Conservation (phyloP, 2,329 filamentous ascomycete genomes). For the Anisogramma anomala region DNA sequence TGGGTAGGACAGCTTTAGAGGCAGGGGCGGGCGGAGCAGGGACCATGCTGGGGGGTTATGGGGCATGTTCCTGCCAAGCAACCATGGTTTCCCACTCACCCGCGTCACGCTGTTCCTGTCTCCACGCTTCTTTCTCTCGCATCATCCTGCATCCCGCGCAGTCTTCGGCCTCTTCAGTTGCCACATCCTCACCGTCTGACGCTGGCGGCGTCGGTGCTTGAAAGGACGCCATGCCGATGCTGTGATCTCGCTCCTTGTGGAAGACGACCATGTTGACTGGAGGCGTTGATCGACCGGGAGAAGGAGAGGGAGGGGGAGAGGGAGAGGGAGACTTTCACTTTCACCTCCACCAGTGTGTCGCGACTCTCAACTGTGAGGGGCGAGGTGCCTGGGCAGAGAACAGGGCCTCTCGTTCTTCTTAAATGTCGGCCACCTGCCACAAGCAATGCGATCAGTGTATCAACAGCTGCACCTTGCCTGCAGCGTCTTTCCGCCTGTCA, state of each 20-base stretch:
- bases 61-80: no score
- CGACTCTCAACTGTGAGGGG: no score
- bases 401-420: not conserved
- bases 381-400: no score
- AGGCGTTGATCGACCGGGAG: not conserved
- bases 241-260: no score
- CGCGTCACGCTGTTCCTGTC: slow-evolving; percentile 3
- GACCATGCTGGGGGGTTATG: not conserved
- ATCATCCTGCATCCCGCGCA: slow-evolving; percentile 10
- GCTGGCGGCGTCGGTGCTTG: slow-evolving; percentile 12
- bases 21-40: no score
- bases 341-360: not conserved
- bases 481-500: no score
- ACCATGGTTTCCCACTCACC: no score
- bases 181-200: slow-evolving; percentile 1
- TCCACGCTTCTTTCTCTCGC: slow-evolving; percentile 5
- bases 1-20: no score
- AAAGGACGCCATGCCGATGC: not conserved
- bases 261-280: not conserved
- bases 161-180: not conserved
- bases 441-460: no score
- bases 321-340: not conserved
- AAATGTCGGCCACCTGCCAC: not conserved
- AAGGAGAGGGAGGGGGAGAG: not conserved
- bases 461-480: no score